Conservation (phyloP, 371 early-diverging fungal genomes). For the Mucor indicus region DNA sequence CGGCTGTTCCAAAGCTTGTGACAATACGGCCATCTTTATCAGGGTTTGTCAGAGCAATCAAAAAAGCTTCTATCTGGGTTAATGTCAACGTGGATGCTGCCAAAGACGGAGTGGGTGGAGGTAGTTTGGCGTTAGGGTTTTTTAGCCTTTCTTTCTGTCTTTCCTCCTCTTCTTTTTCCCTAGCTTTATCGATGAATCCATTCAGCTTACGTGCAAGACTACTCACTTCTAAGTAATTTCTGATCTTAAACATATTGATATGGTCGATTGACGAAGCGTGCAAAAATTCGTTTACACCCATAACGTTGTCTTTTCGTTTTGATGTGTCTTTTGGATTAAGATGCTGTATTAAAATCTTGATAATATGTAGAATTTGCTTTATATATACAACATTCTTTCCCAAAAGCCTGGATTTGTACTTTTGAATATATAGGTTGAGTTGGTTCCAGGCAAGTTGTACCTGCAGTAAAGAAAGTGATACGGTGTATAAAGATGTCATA, state of each 20-base stretch:
- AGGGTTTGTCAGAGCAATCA: constrained; percentile 59
- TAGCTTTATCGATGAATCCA: constrained; percentile 50
- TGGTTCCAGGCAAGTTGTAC: constrained; percentile 51
- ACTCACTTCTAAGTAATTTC: constrained; percentile 67
- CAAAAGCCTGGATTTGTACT: constrained; percentile 66
- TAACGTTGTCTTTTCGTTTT: constrained; percentile 28
- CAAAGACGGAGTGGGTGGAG: constrained; percentile 2
- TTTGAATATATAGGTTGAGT: constrained; percentile 64
- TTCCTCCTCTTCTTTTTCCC: constrained; percentile 35
- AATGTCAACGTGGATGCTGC: constrained; percentile 42
- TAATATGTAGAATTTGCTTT: constrained; percentile 57
- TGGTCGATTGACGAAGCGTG: constrained; percentile 71
- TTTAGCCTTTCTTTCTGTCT: constrained; percentile 6
- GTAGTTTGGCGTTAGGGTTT: constrained; percentile 8
- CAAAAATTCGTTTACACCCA: constrained; percentile 71
- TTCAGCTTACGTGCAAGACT: constrained; percentile 74
- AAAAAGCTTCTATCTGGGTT: constrained; percentile 53
- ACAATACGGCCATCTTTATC: constrained; percentile 74
- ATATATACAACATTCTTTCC: constrained; percentile 80
- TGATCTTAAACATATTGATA: constrained; percentile 83
- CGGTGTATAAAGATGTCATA: constrained; percentile 60
- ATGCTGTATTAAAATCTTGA: constrained; percentile 37
- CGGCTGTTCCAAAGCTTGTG: constrained; percentile 16
- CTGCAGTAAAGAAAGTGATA: constrained; percentile 43
- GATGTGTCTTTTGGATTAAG: constrained; percentile 6